phyloP scores from a whole-genome alignment of 768 basidiomycete genomes.

The Hypholoma sublateritium region DNA sequence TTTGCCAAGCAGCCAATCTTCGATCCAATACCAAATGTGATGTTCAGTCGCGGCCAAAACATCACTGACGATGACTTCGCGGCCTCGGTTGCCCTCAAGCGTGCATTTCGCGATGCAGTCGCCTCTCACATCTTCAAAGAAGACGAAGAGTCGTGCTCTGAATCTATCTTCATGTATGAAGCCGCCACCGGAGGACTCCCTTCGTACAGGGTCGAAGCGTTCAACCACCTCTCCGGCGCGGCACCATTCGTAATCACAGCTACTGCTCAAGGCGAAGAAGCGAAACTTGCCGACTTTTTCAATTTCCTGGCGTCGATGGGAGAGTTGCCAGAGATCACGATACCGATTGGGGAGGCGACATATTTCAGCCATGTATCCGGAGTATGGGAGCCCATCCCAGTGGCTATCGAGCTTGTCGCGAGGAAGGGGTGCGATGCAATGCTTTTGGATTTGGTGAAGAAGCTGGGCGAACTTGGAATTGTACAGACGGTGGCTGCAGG shows the following conservation, averaged over 20 bases:
- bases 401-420: slow-evolving; percentile 35
- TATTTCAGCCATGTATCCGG: slow-evolving; percentile 34
- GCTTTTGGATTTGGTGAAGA: slow-evolving; percentile 30
- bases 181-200: slow-evolving; percentile 32
- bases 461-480: slow-evolving; percentile 26
- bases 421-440: slow-evolving; percentile 35
- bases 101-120: slow-evolving; percentile 24
- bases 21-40: slow-evolving; percentile 30
- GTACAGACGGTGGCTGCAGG: slow-evolving; percentile 25
- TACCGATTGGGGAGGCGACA: slow-evolving; percentile 35
- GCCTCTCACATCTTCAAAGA: slow-evolving; percentile 26
- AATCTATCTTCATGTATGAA: slow-evolving; percentile 37
- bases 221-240: slow-evolving; percentile 30
- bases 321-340: slow-evolving; percentile 34
- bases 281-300: slow-evolving; percentile 26
- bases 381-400: slow-evolving; percentile 34
- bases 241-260: slow-evolving; percentile 25
- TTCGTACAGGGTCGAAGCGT: slow-evolving; percentile 35
- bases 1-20: slow-evolving; percentile 26
- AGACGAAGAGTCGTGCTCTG: slow-evolving; percentile 30
- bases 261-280: slow-evolving; percentile 10
- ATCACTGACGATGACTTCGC: slow-evolving; percentile 26
- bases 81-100: slow-evolving; percentile 24
- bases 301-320: slow-evolving; percentile 37
- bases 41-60: slow-evolving; percentile 27